phyloP scores from a whole-genome alignment of 2,329 filamentous ascomycete genomes.

The Colletotrichum echinochloae region DNA sequence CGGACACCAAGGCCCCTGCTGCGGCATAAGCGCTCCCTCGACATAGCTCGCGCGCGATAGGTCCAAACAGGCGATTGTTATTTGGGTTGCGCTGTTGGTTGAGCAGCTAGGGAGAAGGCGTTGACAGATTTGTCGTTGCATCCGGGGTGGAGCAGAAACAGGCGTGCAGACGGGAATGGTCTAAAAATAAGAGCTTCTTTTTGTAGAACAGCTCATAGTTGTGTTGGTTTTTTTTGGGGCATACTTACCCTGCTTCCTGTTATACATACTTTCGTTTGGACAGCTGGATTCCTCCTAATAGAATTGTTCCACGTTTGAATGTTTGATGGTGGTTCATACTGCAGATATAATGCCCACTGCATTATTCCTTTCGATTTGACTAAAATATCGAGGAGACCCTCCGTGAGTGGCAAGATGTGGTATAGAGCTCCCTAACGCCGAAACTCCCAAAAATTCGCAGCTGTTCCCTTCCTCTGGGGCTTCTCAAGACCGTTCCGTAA shows the following conservation, averaged over 20 bases:
- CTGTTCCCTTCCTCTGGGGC: neutral
- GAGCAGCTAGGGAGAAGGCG: constrained; percentile 37
- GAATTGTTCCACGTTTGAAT: neutral
- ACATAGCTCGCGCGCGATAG: constrained; percentile 1
- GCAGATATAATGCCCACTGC: neutral
- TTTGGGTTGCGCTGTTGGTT: constrained; percentile 37
- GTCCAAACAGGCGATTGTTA: constrained; percentile 10
- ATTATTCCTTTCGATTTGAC: neutral
- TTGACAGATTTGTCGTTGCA: constrained; percentile 33
- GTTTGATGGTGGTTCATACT: too few relatives aligned
- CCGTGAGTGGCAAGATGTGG: constrained; percentile 1
- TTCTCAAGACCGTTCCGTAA: constrained; percentile 51
- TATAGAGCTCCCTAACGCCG: constrained; percentile 23
- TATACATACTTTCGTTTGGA: constrained; percentile 36
- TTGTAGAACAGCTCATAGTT: constrained; percentile 30
- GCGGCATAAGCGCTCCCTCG: constrained; percentile 46
- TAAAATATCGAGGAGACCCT: neutral
- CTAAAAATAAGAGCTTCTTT: constrained; percentile 39
- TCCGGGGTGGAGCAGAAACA: constrained; percentile 15
- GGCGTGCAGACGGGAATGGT: constrained; percentile 10
- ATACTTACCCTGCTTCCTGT: constrained; percentile 15
- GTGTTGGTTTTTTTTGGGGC: constrained; percentile 15
- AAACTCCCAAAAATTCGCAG: neutral
- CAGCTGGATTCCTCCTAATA: neutral
- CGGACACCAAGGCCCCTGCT: constrained; percentile 49